Evolutionary conservation across 202 grass and related monocot genomes (phyloP), one percentile per base, ranked within the genome.

Genomic region (Bolboschoenoplectus hybrid): DNA sequence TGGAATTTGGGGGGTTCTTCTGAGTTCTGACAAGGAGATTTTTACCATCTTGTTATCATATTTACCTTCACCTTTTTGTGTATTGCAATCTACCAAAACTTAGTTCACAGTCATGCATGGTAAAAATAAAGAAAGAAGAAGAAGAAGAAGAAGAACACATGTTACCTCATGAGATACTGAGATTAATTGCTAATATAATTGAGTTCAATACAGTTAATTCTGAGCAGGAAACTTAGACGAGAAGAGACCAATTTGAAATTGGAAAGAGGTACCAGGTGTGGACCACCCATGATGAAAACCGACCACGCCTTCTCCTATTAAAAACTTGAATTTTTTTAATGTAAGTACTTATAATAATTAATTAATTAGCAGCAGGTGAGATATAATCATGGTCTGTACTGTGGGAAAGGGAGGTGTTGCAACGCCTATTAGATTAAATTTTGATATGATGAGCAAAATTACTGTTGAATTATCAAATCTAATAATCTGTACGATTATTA

Each of bases 371-470:
- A 69, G 82, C 63, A 84, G 82, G 82, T 84, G 65, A 84, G 66
- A 61, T 80, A 84, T 84, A 69, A 84, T 84, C 81, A 84, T 84
- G 63, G 63, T 84, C 81, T 77, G 73, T 76, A 76, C 72, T 76
- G 49, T 72, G 0, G 26, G 26, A 26, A 26, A 26, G 26, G 26
- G 26, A 26, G 26, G 26, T 26, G 26, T 26, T 26, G 26, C 26
- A 26, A 26, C 26, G 26, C 26, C 26, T 26, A 26, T 26, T 26
- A 26, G 26, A 26, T 26, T 0, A 26, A 26, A 26, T 26, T 26
- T 26, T 26, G 26, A 0, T 26, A 26, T 26, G 26, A 26, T 26
- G 26, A 26, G 26, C 26, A 26, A 26, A 26, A 26, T 26, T 0
- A 26, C 26, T 26, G 26, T 26, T 26, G 26, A 26, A 26, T 26